A percentile compares a stretch with the other conserved stretches of the same genome.
phyloP scores from a whole-genome alignment of 305 asterid species.

The Caryopteris hybrid region DNA sequence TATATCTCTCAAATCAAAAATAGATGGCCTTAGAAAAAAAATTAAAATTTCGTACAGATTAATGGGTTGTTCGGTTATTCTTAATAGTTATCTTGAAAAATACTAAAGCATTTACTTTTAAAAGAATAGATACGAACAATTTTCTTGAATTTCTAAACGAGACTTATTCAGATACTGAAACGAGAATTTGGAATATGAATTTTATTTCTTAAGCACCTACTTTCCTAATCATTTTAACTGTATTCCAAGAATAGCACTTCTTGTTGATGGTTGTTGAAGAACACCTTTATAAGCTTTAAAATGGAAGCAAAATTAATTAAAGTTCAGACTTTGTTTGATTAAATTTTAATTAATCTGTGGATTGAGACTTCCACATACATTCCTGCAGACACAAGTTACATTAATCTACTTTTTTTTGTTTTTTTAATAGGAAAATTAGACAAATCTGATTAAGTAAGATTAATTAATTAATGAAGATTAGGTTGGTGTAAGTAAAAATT shows the following conservation, averaged over 20 bases:
- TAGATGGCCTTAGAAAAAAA: no score
- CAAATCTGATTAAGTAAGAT: background rate
- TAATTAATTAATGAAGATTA: background rate
- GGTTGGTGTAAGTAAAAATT: background rate
- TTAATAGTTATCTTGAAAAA: no score
- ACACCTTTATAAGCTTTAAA: background rate
- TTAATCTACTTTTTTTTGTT: background rate
- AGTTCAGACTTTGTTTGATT: background rate
- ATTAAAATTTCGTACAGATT: no score
- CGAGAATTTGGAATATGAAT: no score
- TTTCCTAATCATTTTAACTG: background rate
- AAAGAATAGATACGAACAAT: no score
- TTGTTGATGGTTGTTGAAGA: background rate
- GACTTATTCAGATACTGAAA: no score
- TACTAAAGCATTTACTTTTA: no score
- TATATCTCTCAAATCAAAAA: no score
- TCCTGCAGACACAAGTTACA: slow-evolving; percentile 4
- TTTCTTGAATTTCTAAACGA: no score
- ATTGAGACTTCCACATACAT: background rate
- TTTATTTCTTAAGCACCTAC: no score
- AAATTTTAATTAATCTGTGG: background rate
- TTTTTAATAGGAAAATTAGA: no score
- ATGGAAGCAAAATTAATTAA: background rate
- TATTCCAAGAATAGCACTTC: background rate
- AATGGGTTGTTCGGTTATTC: no score